phyloP scores from a whole-genome alignment of 176 grass and related monocot genomes.

The Phyllostachys edulis region DNA sequence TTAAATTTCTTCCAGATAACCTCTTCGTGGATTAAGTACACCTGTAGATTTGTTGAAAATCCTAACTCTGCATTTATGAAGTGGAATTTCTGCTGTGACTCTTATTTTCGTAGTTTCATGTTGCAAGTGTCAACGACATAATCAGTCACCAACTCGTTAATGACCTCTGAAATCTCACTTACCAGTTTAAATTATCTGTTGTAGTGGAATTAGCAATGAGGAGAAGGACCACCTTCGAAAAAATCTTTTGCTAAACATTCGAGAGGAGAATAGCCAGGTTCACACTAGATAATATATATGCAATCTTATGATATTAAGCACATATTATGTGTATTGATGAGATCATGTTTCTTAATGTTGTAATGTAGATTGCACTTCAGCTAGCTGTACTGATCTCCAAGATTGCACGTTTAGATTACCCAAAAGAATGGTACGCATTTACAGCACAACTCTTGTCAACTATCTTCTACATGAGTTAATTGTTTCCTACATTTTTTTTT shows the following conservation, averaged over 20 bases:
- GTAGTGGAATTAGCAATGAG: slow-evolving; percentile 93
- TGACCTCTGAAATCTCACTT: slow-evolving; percentile 1
- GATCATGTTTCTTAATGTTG: slow-evolving; percentile 7
- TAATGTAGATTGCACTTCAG: slow-evolving; percentile 79
- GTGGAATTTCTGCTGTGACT: not conserved
- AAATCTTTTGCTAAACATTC: slow-evolving; percentile 84
- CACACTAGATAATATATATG: slow-evolving; percentile 7
- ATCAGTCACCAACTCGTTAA: not conserved
- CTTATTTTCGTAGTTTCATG: not conserved
- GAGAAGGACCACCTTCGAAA: slow-evolving; percentile 92
- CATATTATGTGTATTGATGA: not conserved
- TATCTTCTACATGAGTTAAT: slow-evolving; percentile 21
- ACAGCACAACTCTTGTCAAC: not conserved
- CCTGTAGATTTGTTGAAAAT: slow-evolving; percentile 5
- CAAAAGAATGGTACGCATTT: slow-evolving; percentile 84
- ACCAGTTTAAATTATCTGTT: slow-evolving; percentile 28
- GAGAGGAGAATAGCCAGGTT: slow-evolving; percentile 91
- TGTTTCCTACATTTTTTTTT: slow-evolving; percentile 17
- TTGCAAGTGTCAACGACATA: not conserved
- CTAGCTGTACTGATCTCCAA: slow-evolving; percentile 95
- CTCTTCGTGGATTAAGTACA: not conserved
- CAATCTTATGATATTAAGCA: not conserved
- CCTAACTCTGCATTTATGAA: slow-evolving; percentile 9
- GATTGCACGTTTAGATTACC: slow-evolving; percentile 95
- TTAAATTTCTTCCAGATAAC: not conserved